Evolutionary conservation across 202 grass and related monocot genomes (phyloP).

Genomic region (Musa balbisiana): DNA sequence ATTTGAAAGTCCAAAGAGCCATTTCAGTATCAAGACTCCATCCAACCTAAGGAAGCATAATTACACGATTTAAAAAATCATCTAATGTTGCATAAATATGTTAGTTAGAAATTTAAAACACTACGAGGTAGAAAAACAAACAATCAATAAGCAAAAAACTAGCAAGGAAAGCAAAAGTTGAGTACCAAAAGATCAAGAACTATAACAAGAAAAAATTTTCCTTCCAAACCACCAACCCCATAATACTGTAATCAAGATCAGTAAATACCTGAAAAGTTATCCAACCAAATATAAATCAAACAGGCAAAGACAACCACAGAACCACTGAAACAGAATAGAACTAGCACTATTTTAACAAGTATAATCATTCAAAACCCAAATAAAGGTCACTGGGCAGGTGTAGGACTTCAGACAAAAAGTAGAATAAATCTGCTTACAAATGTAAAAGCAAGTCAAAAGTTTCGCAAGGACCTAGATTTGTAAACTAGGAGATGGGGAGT

Average conservation of each 20-base stretch:
- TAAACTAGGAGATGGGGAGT: too few species aligned
- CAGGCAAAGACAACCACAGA: neutral
- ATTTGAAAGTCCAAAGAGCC: conserved; percentile 61
- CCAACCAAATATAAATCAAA: neutral
- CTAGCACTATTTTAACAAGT: too few species aligned
- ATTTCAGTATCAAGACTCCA: conserved; percentile 59
- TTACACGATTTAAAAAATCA: neutral
- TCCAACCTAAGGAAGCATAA: conserved; percentile 46
- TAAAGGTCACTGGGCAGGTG: too few species aligned
- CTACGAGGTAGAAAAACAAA: neutral
- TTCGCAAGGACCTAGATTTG: too few species aligned
- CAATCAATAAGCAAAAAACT: neutral
- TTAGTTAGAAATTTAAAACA: neutral
- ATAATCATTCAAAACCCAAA: too few species aligned
- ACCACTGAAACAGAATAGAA: too few species aligned
- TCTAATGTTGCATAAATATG: neutral
- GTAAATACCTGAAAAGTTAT: neutral
- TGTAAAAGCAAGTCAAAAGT: too few species aligned
- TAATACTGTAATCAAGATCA: neutral
- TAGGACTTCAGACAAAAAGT: too few species aligned
- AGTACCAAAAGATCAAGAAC: neutral
- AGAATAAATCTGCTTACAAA: too few species aligned
- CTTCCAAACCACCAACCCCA: neutral
- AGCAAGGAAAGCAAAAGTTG: neutral
- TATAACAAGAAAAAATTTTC: too few species aligned